These are phyloP conservation scores for Chlorella sp. DNA, from an alignment of 139 green algal genomes.

Conservation along the genomic window DNA sequence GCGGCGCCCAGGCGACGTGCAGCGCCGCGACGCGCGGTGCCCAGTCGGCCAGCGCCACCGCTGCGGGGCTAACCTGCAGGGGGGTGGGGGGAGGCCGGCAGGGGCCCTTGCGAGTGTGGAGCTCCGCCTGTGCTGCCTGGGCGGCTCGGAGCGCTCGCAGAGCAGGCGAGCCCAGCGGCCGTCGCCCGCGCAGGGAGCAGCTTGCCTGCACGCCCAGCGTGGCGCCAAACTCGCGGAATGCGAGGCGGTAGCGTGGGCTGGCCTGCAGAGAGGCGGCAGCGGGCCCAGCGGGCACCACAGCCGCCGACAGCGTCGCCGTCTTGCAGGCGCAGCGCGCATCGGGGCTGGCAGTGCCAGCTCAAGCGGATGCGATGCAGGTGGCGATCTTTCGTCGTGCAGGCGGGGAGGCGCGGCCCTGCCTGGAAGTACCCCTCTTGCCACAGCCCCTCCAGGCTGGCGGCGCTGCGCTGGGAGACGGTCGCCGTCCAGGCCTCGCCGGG, in stretches of 20 bases:
- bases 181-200: neutral
- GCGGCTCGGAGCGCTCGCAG: neutral
- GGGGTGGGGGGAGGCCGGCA: neutral
- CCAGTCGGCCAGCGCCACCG: neutral
- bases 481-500: neutral
- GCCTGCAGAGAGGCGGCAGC: neutral
- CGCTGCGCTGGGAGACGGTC: neutral
- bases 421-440: constrained; percentile 35
- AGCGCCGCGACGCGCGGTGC: neutral
- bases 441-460: constrained; percentile 29
- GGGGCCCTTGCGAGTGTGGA: neutral
- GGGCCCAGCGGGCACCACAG: neutral
- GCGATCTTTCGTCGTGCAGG: too few relatives aligned
- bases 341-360: too few relatives aligned
- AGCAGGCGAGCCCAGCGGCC: neutral
- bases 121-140: neutral
- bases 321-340: neutral
- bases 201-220: constrained; percentile 52
- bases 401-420: too few relatives aligned
- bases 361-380: too few relatives aligned
- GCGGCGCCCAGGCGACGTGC: neutral
- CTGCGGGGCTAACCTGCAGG: neutral
- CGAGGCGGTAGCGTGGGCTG: constrained; percentile 29
- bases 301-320: neutral
- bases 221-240: constrained; percentile 58